phyloP scores from a whole-genome alignment of 2,329 filamentous ascomycete species.

The Fusarium euwallaceae region DNA sequence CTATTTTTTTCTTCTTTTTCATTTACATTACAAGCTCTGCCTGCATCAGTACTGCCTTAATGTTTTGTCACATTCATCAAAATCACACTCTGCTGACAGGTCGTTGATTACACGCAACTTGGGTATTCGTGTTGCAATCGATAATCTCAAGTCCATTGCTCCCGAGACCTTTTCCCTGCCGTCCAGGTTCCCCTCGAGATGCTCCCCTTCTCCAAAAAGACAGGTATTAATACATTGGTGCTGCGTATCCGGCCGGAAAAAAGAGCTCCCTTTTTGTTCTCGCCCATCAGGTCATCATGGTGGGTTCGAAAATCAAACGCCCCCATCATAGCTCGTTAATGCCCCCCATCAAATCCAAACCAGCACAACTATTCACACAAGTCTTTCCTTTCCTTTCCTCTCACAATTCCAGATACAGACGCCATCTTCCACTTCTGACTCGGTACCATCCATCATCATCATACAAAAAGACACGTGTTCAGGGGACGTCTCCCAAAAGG shows the following conservation, averaged over 20 bases:
- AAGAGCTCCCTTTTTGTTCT: constrained; percentile 14
- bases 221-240: constrained; percentile 39
- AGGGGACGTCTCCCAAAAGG: constrained; percentile 1
- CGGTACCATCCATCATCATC: constrained; percentile 6
- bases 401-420: constrained; percentile 13
- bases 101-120: constrained; percentile 17
- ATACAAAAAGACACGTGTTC: constrained; percentile 10
- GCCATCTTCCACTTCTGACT: constrained; percentile 9
- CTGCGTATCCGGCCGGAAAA: constrained; percentile 26
- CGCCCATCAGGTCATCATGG: constrained; percentile 19
- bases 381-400: not conserved
- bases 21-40: not conserved
- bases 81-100: not conserved
- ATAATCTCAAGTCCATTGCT: constrained; percentile 21
- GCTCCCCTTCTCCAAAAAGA: constrained; percentile 33
- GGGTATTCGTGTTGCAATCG: constrained; percentile 33
- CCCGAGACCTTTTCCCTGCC: constrained; percentile 28
- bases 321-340: constrained; percentile 38
- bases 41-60: not conserved
- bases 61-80: not conserved
- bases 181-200: constrained; percentile 18
- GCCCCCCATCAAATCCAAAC: constrained; percentile 12
- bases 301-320: constrained; percentile 26
- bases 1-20: not conserved
- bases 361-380: constrained; percentile 17